These are phyloP conservation scores for Lagenaria siceraria DNA, from an alignment of 306 rosid species.

Conservation along the genomic window DNA sequence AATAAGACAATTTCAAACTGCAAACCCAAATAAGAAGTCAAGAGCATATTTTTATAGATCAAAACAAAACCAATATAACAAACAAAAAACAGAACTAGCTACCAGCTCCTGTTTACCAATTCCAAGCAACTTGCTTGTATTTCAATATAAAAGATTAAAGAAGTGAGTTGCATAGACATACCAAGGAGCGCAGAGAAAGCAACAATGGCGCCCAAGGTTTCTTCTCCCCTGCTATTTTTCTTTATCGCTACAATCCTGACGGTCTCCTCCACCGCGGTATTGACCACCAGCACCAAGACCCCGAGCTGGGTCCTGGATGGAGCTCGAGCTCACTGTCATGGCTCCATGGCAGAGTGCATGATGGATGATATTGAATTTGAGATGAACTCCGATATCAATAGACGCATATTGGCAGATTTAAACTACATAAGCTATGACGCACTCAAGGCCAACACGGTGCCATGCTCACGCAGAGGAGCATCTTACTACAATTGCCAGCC, in stretches of 20 bases:
- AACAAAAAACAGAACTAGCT: not conserved
- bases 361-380: constrained; percentile 24
- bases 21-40: not conserved
- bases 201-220: constrained; percentile 26
- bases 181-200: not conserved
- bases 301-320: constrained; percentile 27
- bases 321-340: constrained; percentile 25
- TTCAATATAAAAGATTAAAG: not conserved
- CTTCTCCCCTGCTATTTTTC: constrained; percentile 15
- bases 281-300: constrained; percentile 3
- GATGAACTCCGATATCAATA: constrained; percentile 31
- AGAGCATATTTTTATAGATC: not conserved
- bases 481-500: constrained; percentile 68
- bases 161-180: not conserved
- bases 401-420: constrained; percentile 60
- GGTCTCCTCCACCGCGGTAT: not conserved
- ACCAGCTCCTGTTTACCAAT: constrained; percentile 2
- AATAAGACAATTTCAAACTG: not conserved
- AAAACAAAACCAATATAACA: not conserved
- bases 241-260: constrained; percentile 14
- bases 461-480: constrained; percentile 65
- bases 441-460: constrained; percentile 56
- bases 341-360: constrained; percentile 69
- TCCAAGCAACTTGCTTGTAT: not conserved
- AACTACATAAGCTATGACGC: constrained; percentile 65